Percentiles rank a stretch among this genome's conserved stretches.
phyloP scores from a whole-genome alignment of 1,284 basidiomycete genomes.

The Gymnopus androsaceus region DNA sequence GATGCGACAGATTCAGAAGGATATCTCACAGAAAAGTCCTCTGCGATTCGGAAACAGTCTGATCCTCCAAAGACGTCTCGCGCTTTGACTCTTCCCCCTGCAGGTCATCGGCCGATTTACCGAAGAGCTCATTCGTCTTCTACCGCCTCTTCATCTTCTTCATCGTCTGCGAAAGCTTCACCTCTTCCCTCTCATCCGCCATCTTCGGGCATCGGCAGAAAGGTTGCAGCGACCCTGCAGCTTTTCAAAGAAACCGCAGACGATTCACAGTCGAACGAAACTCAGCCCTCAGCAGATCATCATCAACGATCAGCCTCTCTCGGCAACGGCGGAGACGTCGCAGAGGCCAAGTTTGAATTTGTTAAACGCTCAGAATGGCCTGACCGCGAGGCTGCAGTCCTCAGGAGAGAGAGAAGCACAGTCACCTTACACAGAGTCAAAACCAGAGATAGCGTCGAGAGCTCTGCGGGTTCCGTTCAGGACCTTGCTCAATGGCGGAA shows the following conservation, averaged over 20 bases:
- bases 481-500: constrained; percentile 56
- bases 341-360: constrained; percentile 72
- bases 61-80: constrained; percentile 28
- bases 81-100: constrained; percentile 42
- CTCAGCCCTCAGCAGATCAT: constrained; percentile 30
- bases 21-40: constrained; percentile 37
- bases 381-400: constrained; percentile 67
- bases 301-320: constrained; percentile 43
- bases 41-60: constrained; percentile 27
- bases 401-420: constrained; percentile 65
- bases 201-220: constrained; percentile 64
- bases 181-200: constrained; percentile 32
- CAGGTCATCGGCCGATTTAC: constrained; percentile 33
- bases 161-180: constrained; percentile 13
- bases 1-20: constrained; percentile 40
- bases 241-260: constrained; percentile 74
- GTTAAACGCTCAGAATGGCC: constrained; percentile 82
- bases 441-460: constrained; percentile 46
- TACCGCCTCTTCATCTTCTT: constrained; percentile 50
- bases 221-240: constrained; percentile 77
- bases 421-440: constrained; percentile 56
- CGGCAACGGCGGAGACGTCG: constrained; percentile 50
- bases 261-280: constrained; percentile 36
- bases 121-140: constrained; percentile 40
- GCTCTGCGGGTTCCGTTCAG: constrained; percentile 36